Evolutionary conservation across 768 basidiomycete species (phyloP).

Genomic region (Neoboletus brunneissimus): DNA sequence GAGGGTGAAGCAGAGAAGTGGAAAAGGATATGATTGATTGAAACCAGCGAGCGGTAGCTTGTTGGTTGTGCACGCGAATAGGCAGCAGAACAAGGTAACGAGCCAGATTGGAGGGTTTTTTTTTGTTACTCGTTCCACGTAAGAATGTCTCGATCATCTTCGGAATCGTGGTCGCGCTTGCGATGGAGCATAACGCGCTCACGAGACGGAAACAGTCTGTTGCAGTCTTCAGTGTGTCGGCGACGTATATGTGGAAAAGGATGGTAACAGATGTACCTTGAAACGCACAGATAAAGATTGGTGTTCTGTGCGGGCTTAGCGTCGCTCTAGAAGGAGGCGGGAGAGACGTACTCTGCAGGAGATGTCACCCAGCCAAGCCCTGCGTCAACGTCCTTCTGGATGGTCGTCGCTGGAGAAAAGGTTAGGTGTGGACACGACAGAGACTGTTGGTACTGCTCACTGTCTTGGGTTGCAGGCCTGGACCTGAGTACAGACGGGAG

Average conservation of each 20-base stretch:
- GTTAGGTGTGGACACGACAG: background rate
- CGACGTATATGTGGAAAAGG: background rate
- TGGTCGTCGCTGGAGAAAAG: slow-evolving; percentile 44
- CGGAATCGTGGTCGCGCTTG: slow-evolving; percentile 66
- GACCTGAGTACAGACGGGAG: slow-evolving; percentile 35
- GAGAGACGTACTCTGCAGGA: slow-evolving; percentile 54
- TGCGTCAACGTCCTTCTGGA: slow-evolving; percentile 50
- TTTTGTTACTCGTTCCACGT: slow-evolving; percentile 65
- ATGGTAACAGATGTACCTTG: slow-evolving; percentile 38
- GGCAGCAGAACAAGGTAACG: background rate
- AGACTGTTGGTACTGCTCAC: slow-evolving; percentile 13
- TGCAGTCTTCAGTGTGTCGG: slow-evolving; percentile 47
- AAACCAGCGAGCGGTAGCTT: background rate
- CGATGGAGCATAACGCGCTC: slow-evolving; percentile 70
- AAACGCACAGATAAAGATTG: slow-evolving; percentile 77
- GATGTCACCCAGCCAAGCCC: slow-evolving; percentile 60
- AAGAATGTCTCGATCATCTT: slow-evolving; percentile 54
- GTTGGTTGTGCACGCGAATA: background rate
- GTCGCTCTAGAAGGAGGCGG: background rate
- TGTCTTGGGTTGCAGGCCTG: slow-evolving; percentile 31
- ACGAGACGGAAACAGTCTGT: slow-evolving; percentile 66
- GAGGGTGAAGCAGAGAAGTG: slow-evolving; percentile 84
- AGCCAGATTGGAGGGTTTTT: background rate
- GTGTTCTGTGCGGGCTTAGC: slow-evolving; percentile 48
- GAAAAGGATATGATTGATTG: slow-evolving; percentile 80